These are phyloP conservation scores for Tolypocladium paradoxum DNA, from an alignment of 2,329 filamentous ascomycete species.

Conservation along the genomic window DNA sequence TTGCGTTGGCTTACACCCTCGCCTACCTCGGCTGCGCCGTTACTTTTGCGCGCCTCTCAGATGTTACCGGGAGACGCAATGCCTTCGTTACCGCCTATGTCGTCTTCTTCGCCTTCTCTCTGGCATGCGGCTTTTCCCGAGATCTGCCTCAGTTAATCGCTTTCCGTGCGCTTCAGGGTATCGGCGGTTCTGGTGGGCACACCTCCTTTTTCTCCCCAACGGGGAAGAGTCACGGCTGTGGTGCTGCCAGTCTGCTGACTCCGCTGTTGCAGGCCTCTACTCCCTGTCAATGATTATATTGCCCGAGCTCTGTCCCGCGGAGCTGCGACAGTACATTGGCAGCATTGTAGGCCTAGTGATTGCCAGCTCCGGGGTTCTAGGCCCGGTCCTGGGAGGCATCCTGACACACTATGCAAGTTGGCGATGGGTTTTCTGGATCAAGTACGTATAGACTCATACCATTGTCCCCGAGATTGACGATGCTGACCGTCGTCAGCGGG, in stretches of 20 bases:
- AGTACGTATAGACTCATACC: conserved; percentile 21
- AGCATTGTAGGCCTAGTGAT: conserved; percentile 38
- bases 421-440: conserved; percentile 51
- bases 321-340: conserved; percentile 30
- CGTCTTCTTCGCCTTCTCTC: conserved; percentile 45
- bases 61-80: conserved; percentile 41
- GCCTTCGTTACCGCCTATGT: conserved; percentile 39
- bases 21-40: conserved; percentile 47
- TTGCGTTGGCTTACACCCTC: conserved; percentile 44
- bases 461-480: background rate
- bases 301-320: conserved; percentile 34
- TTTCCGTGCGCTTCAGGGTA: conserved; percentile 37
- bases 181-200: conserved; percentile 37
- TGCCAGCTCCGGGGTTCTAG: conserved; percentile 36
- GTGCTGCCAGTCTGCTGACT: background rate
- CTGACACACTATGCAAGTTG: conserved; percentile 38
- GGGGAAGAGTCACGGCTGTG: background rate
- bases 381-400: conserved; percentile 40
- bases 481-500: conserved; percentile 24
- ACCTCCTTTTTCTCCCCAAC: background rate
- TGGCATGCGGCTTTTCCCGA: conserved; percentile 35
- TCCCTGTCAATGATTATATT: conserved; percentile 45
- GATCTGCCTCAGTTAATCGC: conserved; percentile 32
- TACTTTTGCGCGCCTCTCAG: conserved; percentile 42
- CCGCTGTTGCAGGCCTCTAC: conserved; percentile 30